Percentiles rank a stretch among this genome's conserved stretches.
These are phyloP conservation scores for Calonectria honghensis DNA, from an alignment of 2,329 filamentous ascomycete genomes.

Conservation along the genomic window DNA sequence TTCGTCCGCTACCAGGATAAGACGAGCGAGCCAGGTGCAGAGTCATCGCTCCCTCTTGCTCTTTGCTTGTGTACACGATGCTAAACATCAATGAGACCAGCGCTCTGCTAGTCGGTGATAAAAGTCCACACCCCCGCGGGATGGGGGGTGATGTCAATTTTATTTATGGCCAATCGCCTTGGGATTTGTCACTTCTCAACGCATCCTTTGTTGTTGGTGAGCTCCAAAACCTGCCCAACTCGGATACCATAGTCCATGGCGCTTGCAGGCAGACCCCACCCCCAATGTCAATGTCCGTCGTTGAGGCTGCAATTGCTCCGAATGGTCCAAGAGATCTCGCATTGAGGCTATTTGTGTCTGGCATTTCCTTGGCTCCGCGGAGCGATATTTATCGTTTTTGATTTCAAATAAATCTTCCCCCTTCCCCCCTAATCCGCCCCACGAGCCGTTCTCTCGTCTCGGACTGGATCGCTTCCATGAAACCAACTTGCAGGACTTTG, in stretches of 20 bases:
- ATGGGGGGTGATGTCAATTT: slow-evolving; percentile 40
- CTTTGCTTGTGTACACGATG: not conserved
- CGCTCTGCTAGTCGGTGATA: slow-evolving; percentile 45
- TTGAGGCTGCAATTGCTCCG: slow-evolving; percentile 21
- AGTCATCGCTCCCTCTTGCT: not conserved
- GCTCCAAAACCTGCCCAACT: slow-evolving; percentile 46
- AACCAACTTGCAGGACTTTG: not conserved
- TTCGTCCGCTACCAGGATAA: not conserved
- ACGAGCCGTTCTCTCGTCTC: slow-evolving; percentile 19
- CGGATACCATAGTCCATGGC: slow-evolving; percentile 38
- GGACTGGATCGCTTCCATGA: slow-evolving; percentile 37
- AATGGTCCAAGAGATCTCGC: slow-evolving; percentile 19
- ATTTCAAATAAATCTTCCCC: slow-evolving; percentile 33
- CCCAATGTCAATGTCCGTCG: slow-evolving; percentile 34
- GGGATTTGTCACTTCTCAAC: slow-evolving; percentile 40
- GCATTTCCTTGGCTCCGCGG: not conserved
- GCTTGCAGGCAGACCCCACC: slow-evolving; percentile 42
- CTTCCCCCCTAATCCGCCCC: slow-evolving; percentile 1
- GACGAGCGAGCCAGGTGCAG: not conserved
- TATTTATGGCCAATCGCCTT: slow-evolving; percentile 42
- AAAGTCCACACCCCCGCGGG: slow-evolving; percentile 43
- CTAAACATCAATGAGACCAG: slow-evolving; percentile 12
- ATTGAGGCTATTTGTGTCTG: slow-evolving; percentile 10
- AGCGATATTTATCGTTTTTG: slow-evolving; percentile 24
- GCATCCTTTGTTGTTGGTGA: slow-evolving; percentile 38